A percentile compares a stretch with the other conserved stretches of the same genome.
phyloP scores from a whole-genome alignment of 768 basidiomycete genomes.

The Boletus rubroflammeus region DNA sequence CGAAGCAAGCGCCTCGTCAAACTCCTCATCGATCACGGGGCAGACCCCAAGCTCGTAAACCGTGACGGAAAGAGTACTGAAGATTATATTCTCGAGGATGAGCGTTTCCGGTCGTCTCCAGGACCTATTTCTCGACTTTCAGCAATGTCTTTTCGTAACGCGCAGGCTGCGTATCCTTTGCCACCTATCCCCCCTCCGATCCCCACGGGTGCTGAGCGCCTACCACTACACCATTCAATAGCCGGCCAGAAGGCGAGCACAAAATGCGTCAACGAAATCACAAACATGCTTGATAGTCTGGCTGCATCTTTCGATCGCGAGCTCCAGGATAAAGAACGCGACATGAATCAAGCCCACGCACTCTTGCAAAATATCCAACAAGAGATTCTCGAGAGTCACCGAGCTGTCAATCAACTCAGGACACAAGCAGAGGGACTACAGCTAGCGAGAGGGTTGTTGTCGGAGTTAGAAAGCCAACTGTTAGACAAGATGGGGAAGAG shows the following conservation, averaged over 20 bases:
- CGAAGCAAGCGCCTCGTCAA: conserved; percentile 94
- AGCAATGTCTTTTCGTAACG: conserved; percentile 71
- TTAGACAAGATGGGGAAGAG: conserved; percentile 73
- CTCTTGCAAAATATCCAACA: conserved; percentile 82
- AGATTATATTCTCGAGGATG: conserved; percentile 98
- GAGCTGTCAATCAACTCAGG: conserved; percentile 67
- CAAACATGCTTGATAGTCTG: conserved; percentile 81
- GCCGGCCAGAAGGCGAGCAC: conserved; percentile 85
- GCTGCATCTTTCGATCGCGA: conserved; percentile 91
- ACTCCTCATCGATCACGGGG: conserved; percentile 92
- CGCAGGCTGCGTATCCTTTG: conserved; percentile 48
- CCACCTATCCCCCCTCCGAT: conserved; percentile 42
- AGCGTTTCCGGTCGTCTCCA: conserved; percentile 91
- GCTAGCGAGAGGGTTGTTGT: conserved; percentile 55
- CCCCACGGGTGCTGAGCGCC: conserved; percentile 52
- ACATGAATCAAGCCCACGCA: conserved; percentile 85
- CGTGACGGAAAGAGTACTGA: conserved; percentile 95
- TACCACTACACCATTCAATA: conserved; percentile 79
- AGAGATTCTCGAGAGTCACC: conserved; percentile 84
- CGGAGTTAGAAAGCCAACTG: conserved; percentile 62
- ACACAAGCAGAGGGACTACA: conserved; percentile 63
- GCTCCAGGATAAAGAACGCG: conserved; percentile 86
- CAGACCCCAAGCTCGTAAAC: conserved; percentile 92
- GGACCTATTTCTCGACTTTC: conserved; percentile 64
- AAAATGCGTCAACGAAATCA: conserved; percentile 79